Percentiles rank a stretch among this genome's conserved stretches.
phyloP scores from a whole-genome alignment of 805 yeast genomes.

The Komagataella pseudopastoris region DNA sequence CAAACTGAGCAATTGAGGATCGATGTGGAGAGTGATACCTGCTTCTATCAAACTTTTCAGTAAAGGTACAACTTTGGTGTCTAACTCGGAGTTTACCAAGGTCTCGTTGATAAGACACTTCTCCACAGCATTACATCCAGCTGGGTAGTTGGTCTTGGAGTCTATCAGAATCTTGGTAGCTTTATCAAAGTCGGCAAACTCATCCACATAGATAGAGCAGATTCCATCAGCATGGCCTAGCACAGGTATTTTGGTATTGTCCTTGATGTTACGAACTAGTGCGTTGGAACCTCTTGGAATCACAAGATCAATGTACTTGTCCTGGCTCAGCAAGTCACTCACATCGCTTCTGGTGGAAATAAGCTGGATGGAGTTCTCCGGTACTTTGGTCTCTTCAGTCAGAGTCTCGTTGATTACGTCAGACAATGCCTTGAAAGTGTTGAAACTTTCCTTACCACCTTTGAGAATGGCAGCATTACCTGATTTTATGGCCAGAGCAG shows the following conservation, averaged over 20 bases:
- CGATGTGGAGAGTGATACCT: constrained; percentile 64
- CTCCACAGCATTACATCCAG: constrained; percentile 98
- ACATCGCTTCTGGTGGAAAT: constrained; percentile 87
- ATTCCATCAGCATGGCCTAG: constrained; percentile 98
- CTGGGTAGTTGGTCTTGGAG: constrained; percentile 92
- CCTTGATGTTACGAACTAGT: constrained; percentile 76
- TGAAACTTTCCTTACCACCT: constrained; percentile 89
- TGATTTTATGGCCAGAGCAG: constrained; percentile 89
- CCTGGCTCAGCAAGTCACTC: constrained; percentile 70
- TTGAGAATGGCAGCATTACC: constrained; percentile 95
- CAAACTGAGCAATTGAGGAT: constrained; percentile 30
- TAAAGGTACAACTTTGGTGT: constrained; percentile 9
- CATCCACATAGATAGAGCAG: constrained; percentile 78
- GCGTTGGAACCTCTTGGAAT: constrained; percentile 97
- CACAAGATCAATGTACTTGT: constrained; percentile 82
- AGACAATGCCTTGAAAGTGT: constrained; percentile 79
- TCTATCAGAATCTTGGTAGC: constrained; percentile 70
- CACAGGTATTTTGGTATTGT: constrained; percentile 87
- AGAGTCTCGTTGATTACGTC: constrained; percentile 51
- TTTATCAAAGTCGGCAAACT: constrained; percentile 62
- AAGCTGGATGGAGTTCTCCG: constrained; percentile 70
- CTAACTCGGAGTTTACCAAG: constrained; percentile 15
- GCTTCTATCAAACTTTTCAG: constrained; percentile 33
- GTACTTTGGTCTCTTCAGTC: constrained; percentile 49
- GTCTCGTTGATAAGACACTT: constrained; percentile 53